These are phyloP conservation scores for Boletus huronensis DNA, from an alignment of 768 basidiomycete species.

Conservation along the genomic window DNA sequence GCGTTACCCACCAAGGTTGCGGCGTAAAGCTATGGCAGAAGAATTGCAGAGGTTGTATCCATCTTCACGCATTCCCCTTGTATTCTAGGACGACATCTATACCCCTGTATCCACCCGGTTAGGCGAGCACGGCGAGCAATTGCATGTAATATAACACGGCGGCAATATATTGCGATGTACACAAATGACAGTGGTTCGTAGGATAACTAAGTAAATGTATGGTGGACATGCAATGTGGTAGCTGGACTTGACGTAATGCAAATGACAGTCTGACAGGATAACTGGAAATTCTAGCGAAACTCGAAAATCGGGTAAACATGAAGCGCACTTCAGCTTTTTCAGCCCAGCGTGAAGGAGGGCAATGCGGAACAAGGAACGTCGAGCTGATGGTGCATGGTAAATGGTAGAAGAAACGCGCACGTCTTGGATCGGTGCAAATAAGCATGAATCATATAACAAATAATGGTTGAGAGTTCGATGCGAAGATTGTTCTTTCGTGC, in stretches of 20 bases:
- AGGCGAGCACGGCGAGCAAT: not conserved
- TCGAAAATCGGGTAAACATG: conserved; percentile 23
- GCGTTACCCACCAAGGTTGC: conserved; percentile 23
- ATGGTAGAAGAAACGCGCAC: conserved; percentile 26
- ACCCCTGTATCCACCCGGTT: conserved; percentile 6
- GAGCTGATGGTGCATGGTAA: conserved; percentile 28
- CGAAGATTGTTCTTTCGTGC: conserved; percentile 31
- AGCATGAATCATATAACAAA: conserved; percentile 33
- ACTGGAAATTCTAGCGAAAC: conserved; percentile 27
- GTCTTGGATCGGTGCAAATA: conserved; percentile 33
- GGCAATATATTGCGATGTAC: conserved; percentile 28
- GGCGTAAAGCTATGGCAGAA: conserved; percentile 2
- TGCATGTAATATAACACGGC: conserved; percentile 14
- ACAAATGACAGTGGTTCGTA: conserved; percentile 30
- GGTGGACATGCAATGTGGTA: conserved; percentile 21
- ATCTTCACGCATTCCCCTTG: conserved; percentile 16
- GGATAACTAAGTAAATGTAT: conserved; percentile 16
- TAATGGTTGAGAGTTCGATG: conserved; percentile 32
- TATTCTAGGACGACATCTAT: conserved; percentile 22
- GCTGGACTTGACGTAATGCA: conserved; percentile 26
- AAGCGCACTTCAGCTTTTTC: conserved; percentile 29
- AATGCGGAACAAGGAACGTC: conserved; percentile 19
- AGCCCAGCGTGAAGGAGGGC: conserved; percentile 18
- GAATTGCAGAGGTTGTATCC: conserved; percentile 2
- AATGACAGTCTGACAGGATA: conserved; percentile 20